Percentiles rank a stretch among this genome's conserved stretches.
Conservation (phyloP, 1,139 yeast genomes). For the Debaryomyces psychrophilus region DNA sequence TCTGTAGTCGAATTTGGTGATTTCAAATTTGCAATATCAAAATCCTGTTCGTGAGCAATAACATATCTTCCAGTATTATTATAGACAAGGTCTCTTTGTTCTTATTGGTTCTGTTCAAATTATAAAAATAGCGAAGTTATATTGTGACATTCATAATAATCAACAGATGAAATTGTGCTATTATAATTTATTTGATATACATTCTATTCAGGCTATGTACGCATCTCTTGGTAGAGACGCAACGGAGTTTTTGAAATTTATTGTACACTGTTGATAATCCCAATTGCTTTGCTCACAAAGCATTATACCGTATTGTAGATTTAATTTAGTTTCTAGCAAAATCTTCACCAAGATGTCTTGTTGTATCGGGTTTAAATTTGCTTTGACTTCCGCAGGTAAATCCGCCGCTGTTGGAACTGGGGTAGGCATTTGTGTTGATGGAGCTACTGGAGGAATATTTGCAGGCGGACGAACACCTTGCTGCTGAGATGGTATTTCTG, state of each 20-base stretch:
- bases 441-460: constrained; percentile 13
- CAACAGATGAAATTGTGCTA: neutral
- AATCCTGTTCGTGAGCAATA: no score
- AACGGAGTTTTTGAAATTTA: constrained; percentile 69
- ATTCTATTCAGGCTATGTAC: constrained; percentile 17
- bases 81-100: no score
- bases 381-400: constrained; percentile 57
- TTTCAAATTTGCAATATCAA: no score
- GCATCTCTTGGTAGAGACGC: constrained; percentile 50
- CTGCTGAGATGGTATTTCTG: constrained; percentile 8
- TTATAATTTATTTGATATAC: constrained; percentile 4
- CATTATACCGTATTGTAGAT: constrained; percentile 77
- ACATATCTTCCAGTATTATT: no score
- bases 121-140: no score
- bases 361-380: constrained; percentile 57
- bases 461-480: constrained; percentile 14
- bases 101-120: no score
- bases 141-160: no score
- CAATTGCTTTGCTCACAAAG: constrained; percentile 88
- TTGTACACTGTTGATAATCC: constrained; percentile 72
- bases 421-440: constrained; percentile 18
- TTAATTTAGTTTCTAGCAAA: constrained; percentile 74
- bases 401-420: constrained; percentile 35
- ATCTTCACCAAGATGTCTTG: constrained; percentile 68
- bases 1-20: no score